A percentile compares a stretch with the other conserved stretches of the same genome.
phyloP scores from a whole-genome alignment of 345 rosid genomes.

The Populus davidiana region DNA sequence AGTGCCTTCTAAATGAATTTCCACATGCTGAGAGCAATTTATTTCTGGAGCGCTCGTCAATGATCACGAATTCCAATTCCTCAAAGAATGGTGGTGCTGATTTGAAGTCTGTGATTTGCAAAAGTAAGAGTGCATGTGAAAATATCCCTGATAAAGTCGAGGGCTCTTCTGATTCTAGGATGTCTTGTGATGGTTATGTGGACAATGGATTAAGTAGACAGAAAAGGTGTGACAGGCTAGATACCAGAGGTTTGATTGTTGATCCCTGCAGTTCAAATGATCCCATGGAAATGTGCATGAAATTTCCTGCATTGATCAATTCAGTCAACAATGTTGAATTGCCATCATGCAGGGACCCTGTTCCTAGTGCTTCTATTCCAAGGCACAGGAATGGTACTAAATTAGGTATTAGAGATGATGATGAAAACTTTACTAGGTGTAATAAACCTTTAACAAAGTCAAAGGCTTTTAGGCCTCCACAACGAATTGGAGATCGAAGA shows the following conservation, averaged over 20 bases:
- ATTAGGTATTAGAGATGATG: conserved; percentile 72
- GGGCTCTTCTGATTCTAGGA: conserved; percentile 33
- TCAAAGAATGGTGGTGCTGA: conserved; percentile 24
- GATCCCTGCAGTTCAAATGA: conserved; percentile 32
- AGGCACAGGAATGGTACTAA: conserved; percentile 47
- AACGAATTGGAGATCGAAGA: conserved; percentile 52
- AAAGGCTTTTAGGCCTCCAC: conserved; percentile 58
- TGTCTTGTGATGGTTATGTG: conserved; percentile 25
- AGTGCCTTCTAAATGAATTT: conserved; percentile 25
- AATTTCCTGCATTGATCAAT: conserved; percentile 34
- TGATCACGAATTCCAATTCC: conserved; percentile 26
- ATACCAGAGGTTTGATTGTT: conserved; percentile 31
- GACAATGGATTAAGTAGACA: conserved; percentile 29
- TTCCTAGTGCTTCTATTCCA: conserved; percentile 41
- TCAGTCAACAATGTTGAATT: conserved; percentile 37
- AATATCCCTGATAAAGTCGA: conserved; percentile 21
- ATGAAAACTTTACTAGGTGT: conserved; percentile 58
- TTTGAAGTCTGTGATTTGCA: conserved; percentile 29
- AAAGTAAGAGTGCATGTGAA: conserved; percentile 19
- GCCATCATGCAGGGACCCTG: conserved; percentile 24
- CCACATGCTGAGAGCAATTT: conserved; percentile 33
- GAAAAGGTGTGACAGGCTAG: conserved; percentile 26
- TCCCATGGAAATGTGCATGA: conserved; percentile 28
- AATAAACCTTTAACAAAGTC: conserved; percentile 45
- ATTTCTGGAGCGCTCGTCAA: conserved; percentile 28